These are phyloP conservation scores for Paramecium tetraurelia DNA, from an alignment of 73 alveolate species.

Conservation along the genomic window DNA sequence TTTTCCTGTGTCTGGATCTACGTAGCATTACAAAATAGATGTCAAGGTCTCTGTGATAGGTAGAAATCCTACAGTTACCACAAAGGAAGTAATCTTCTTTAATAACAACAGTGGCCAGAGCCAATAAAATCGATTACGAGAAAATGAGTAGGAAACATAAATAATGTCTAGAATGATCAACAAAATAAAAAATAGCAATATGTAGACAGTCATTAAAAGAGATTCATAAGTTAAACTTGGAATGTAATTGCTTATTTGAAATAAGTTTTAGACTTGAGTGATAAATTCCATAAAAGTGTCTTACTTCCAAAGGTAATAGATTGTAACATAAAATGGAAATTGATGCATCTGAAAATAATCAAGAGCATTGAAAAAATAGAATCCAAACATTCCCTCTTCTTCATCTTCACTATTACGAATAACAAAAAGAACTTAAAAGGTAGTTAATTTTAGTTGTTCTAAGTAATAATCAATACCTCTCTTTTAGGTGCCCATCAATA, in stretches of 20 bases:
- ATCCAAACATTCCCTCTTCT: neutral
- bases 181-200: neutral
- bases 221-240: slow-evolving; percentile 39
- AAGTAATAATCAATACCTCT: slow-evolving; percentile 2
- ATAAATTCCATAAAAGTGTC: slow-evolving; percentile 5
- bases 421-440: slow-evolving; percentile 12
- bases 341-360: slow-evolving; percentile 59
- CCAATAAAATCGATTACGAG: slow-evolving; percentile 65
- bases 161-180: slow-evolving; percentile 68
- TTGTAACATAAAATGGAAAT: slow-evolving; percentile 40
- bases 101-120: slow-evolving; percentile 72
- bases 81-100: slow-evolving; percentile 58
- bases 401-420: neutral
- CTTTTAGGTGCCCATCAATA: neutral
- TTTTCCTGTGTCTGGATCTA: neutral
- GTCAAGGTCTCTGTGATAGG: slow-evolving; percentile 63
- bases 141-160: slow-evolving; percentile 70
- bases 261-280: neutral
- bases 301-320: slow-evolving; percentile 41
- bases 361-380: neutral
- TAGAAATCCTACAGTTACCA: slow-evolving; percentile 73
- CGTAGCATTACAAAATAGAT: slow-evolving; percentile 41
- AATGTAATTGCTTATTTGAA: slow-evolving; percentile 28
- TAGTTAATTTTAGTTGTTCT: neutral
- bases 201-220: neutral